Base-by-base conservation (phyloP, 208 protist species). In the Crithidia mellificae region DNA sequence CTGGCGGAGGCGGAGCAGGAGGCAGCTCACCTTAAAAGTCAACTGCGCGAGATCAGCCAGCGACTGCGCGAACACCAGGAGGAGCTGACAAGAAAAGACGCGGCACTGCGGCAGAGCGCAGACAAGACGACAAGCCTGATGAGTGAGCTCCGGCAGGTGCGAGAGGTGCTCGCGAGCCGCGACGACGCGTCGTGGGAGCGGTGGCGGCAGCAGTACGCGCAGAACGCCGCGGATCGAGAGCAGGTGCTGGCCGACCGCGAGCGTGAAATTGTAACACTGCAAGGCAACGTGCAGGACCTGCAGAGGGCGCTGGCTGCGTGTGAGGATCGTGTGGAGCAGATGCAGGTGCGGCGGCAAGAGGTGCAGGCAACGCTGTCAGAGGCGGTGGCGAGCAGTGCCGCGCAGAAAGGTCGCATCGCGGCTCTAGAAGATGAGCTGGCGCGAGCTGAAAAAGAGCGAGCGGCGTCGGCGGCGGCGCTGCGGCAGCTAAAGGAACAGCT, bases 391-490 rank as follows among this genome's bases (percentile, higher is more conserved):
- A 55, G 25, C 25, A 27, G n/a, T 11, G 61, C 68, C 27, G 41
- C 52, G 25, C 24, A 67, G 20, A 58, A 69, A 22, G 61, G 67
- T 20, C 59, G 69, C 34, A 30, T 56, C n/a, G 52, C 54, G 46
- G 69, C 69, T 24, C 62, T 74, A 19, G 58, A 83, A 52, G 74
- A 80, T 27, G 74, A 80, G 53, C 61, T 66, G 25, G 51, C 58
- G 2, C 57, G 65, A 3, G 49, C 71, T 1, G 17, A 51, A 5
- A 50, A 72, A 30, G 72, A 76, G 39, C 68, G 57, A 0, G 57
- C 68, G 2, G 56, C 50, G 32, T 34, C 39, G n/a, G 53, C 44
- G 32, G 47, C 39, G 14, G 68, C 72, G 53, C 36, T 61, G 47
- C 53, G 54, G 27, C 51, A 43, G 6, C 20, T 68, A 9, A 14